A percentile compares a stretch with the other conserved stretches of the same genome.
These are phyloP conservation scores for Fraxinus anomala DNA, from an alignment of 257 asterid species.

Conservation along the genomic window DNA sequence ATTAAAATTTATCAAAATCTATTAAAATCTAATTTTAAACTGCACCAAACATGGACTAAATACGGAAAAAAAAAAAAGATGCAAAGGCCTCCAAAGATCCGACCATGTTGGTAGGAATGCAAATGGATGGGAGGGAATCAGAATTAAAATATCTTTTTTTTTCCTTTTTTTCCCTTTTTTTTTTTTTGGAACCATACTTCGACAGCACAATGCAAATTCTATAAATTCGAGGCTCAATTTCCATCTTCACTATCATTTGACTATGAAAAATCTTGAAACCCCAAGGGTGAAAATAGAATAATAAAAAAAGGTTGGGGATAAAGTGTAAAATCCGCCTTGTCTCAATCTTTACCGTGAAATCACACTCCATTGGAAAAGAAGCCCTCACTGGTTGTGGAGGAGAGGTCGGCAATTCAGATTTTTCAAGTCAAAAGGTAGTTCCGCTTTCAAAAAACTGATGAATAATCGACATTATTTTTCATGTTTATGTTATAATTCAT, in stretches of 20 bases:
- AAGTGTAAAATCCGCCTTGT: background rate
- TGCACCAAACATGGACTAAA: no score
- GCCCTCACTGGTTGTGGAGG: background rate
- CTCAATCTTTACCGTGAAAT: background rate
- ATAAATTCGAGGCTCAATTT: background rate
- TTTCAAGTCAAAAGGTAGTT: conserved; percentile 47
- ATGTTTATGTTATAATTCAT: background rate
- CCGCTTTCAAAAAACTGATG: conserved; percentile 17
- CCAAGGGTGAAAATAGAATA: background rate
- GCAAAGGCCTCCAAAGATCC: no score
- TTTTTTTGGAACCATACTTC: no score
- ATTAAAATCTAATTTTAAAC: no score
- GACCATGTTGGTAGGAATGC: no score
- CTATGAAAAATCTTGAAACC: background rate
- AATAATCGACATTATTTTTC: conserved; percentile 1
- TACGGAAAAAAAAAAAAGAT: no score
- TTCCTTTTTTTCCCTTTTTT: no score
- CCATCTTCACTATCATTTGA: background rate
- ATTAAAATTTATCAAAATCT: no score
- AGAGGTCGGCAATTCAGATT: conserved; percentile 13
- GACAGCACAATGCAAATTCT: no score
- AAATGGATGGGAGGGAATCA: no score
- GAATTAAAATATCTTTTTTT: no score
- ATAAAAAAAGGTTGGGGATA: background rate
- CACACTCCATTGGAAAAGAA: background rate